Evolutionary conservation across 352 stramenopile genomes (phyloP), one percentile per base, ranked within the genome.

Genomic region (Phytophthora constricta): DNA sequence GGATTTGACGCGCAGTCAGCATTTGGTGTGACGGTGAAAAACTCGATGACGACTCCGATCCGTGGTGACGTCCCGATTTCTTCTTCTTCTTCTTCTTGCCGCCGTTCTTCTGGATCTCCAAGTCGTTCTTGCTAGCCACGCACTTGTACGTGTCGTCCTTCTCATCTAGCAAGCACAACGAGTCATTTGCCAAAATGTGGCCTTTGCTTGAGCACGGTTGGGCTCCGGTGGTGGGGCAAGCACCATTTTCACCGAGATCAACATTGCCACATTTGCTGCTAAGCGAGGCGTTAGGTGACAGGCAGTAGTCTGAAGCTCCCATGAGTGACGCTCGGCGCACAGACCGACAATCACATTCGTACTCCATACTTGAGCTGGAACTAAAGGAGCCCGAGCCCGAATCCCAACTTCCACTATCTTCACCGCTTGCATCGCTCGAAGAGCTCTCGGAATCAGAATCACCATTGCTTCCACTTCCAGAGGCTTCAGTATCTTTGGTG

Each of bases 91-190:
- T 84, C 50, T 80, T 85, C 46, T 71, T 74, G 23, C 76, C 76
- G 47, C 79, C 79, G 7, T 85, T 70, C 53, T 83, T 86, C 49
- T 87, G 81, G 42, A 87, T 87, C 7, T 90, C 75, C 57, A 90
- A 39, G 22, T 93, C 85, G 9, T 88, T 70, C 26, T 76, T 79
- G 62, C 80, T 90, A 16, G 82, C 80, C 22, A 89, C 80, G 41
- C 85, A 93, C 68, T 93, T 91, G 73, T 87, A 93, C 19, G 81
- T 86, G 2, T 81, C 72, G 59, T 91, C 80, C 42, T 77, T 77
- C 10, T 86, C 74, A 58, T 92, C 81, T 48, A 86, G 68, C 8
- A 64, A 63, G 53, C 85, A 93, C 13, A 86, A 39, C 31, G 82
- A 86, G 67, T 93, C 76, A 47, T 87, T 86, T 34, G 74, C 63